These are phyloP conservation scores for Tanozyma kutaoensis DNA, from an alignment of 805 yeast species.

Conservation along the genomic window DNA sequence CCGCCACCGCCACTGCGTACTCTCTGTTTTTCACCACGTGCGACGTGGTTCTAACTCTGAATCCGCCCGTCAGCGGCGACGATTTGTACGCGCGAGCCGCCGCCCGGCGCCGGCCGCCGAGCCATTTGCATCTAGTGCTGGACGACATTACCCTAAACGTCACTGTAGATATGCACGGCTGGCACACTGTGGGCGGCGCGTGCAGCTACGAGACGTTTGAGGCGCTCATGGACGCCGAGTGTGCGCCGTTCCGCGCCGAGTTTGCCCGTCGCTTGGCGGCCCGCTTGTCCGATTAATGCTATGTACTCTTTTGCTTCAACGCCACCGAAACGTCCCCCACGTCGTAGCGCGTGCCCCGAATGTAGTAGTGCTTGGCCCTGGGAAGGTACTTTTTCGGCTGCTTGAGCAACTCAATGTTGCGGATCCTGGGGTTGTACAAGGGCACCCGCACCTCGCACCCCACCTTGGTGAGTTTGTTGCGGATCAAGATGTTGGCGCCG, in stretches of 20 bases:
- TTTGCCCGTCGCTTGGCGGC: constrained; percentile 5
- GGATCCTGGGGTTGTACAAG: constrained; percentile 65
- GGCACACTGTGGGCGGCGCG: neutral
- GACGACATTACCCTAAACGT: too few relatives aligned
- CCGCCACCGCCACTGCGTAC: neutral
- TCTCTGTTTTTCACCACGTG: neutral
- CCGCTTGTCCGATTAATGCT: neutral
- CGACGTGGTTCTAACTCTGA: neutral
- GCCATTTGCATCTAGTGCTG: neutral
- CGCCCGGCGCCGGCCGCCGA: neutral
- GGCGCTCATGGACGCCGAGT: constrained; percentile 5
- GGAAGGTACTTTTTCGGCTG: constrained; percentile 59
- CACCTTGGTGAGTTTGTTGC: constrained; percentile 72
- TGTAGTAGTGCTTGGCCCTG: constrained; percentile 82
- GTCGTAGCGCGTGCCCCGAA: constrained; percentile 68
- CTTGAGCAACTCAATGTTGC: constrained; percentile 64
- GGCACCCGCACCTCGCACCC: constrained; percentile 81
- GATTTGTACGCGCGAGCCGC: neutral
- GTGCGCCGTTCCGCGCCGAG: constrained; percentile 4
- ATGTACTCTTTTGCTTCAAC: neutral
- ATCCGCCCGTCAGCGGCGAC: too few relatives aligned
- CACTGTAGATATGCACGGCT: neutral
- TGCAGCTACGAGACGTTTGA: constrained; percentile 6
- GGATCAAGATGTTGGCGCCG: constrained; percentile 63
- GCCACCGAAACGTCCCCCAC: constrained; percentile 33